Percentiles rank a stretch among this genome's conserved stretches.
Evolutionary conservation across 148 eudicot genomes (phyloP).

Genomic region (Vaccinium darrowii): DNA sequence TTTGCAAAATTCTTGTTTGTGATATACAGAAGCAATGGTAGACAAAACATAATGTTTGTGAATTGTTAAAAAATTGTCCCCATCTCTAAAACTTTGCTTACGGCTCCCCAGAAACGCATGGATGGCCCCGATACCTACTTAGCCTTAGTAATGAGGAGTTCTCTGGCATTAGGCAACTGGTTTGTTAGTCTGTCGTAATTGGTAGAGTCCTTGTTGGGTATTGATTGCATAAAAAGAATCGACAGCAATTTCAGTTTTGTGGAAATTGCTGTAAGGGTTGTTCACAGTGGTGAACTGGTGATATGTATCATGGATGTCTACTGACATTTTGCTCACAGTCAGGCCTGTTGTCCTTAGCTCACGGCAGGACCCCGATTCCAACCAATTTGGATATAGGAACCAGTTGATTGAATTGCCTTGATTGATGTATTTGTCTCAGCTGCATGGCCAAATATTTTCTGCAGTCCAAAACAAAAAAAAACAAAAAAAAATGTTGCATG

Average conservation of each 20-base stretch:
- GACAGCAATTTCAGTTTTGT: not conserved
- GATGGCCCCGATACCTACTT: not conserved
- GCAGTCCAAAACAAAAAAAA: too few species aligned
- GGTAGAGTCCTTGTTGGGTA: not conserved
- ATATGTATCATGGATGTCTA: not conserved
- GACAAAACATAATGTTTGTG: too few species aligned
- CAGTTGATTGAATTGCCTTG: not conserved
- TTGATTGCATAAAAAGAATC: too few species aligned
- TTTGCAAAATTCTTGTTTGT: not conserved
- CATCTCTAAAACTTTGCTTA: not conserved
- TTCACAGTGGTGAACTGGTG: not conserved
- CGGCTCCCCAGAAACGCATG: not conserved
- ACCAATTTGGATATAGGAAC: not conserved
- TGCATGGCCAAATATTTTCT: too few species aligned
- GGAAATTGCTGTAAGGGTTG: not conserved
- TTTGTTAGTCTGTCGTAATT: not conserved
- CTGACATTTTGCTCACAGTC: not conserved
- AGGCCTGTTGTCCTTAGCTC: too few species aligned
- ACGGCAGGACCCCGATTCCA: not conserved
- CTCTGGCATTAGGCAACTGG: not conserved
- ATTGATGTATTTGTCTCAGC: not conserved
- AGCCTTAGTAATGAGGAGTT: not conserved
- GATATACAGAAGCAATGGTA: not conserved
- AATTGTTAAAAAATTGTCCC: too few species aligned
- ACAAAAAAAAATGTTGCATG: too few species aligned